Evolutionary conservation across 495 filamentous ascomycete species (phyloP), one percentile per base, ranked within the genome.

Genomic region (Aspergillus nidulans): DNA sequence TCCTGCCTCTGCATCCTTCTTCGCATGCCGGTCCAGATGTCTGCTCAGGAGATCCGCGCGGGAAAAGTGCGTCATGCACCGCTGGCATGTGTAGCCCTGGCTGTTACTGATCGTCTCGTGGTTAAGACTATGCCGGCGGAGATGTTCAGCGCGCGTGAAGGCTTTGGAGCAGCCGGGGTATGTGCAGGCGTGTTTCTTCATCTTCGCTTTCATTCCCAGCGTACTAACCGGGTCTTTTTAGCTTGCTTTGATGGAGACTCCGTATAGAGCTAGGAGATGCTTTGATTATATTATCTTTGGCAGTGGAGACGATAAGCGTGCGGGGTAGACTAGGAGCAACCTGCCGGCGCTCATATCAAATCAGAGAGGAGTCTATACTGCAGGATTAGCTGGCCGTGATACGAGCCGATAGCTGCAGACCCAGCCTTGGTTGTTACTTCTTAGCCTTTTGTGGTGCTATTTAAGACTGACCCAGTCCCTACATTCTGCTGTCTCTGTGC

Each of bases 1-100:
- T 0, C 81, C 82, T 20, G 81, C 81, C 64, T 83, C 79, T 47
- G 77, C 76, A 57, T 85, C 82, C 53, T 81, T 81, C 63, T 83
- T 78, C 30, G 70, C 71, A 60, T 85, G 82, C 6, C 82, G 78
- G 38, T 70, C 66, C 72, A 84, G 80, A 58, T 85, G 82, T 54
- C 82, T 70, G 28, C 79, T 76, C 40, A 84, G 63, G 18, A 84
- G 59, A 62, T 84, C 81, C 41, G 72, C 74, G 16, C 81, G 73
- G 26, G 74, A 69, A 61, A 84, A 84, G 63, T 84, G 80, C 15
- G 81, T 80, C 39, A 74, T 75, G 43, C 81, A 84, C 26, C 81
- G 69, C 45, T 73, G 62, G 56, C 81, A 84, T 0, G 79, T 83
- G 43, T 79, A 73, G 0, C 80, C 80, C 4, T 28, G 26, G 26